A percentile compares a stretch with the other conserved stretches of the same genome.
Conservation (phyloP, 2,329 filamentous ascomycete genomes). For the Fusarium torulosum region DNA sequence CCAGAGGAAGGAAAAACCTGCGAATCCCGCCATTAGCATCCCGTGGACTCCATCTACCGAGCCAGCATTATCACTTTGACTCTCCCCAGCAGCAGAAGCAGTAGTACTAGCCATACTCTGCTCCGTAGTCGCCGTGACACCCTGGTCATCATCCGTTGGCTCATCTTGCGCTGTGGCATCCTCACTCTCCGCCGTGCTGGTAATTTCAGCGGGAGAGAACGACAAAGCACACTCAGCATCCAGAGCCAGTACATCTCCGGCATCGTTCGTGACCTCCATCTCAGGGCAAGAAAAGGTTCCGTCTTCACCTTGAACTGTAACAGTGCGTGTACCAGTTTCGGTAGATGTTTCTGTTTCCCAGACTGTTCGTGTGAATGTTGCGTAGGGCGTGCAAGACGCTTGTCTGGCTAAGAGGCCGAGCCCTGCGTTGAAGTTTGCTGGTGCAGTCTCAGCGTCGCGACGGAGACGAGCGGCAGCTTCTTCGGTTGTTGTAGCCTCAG, state of each 20-base stretch:
- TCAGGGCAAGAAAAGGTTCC: conserved; percentile 17
- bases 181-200: background rate
- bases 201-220: background rate
- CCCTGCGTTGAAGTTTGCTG: fast-evolving
- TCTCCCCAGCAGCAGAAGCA: too few relatives aligned
- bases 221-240: conserved; percentile 14
- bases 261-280: conserved; percentile 22
- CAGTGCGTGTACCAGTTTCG: background rate
- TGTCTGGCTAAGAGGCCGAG: background rate
- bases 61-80: background rate
- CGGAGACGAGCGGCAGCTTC: conserved; percentile 3
- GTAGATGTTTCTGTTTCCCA: conserved; percentile 10
- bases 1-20: background rate
- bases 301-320: background rate
- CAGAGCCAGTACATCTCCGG: background rate
- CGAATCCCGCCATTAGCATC: background rate
- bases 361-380: background rate
- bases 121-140: background rate
- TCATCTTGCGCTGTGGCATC: background rate
- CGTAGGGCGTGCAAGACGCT: background rate
- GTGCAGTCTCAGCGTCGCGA: background rate
- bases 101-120: too few relatives aligned
- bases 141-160: background rate
- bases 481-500: background rate
- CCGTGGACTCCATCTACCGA: background rate